These are phyloP conservation scores for Calycina herbarum DNA, from an alignment of 2,329 filamentous ascomycete species.

Conservation along the genomic window DNA sequence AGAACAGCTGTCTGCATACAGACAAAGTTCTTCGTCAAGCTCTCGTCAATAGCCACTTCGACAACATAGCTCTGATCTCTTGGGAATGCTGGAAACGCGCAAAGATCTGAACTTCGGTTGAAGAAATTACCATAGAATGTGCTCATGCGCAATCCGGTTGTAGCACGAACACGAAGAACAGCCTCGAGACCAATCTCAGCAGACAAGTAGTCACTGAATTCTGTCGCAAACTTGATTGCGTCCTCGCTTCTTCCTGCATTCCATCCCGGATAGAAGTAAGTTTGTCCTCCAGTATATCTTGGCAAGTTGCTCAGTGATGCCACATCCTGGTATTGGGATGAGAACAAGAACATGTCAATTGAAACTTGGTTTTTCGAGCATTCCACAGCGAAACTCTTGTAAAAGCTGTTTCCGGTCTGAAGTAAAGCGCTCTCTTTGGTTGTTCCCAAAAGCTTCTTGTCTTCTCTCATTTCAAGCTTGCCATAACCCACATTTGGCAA, in stretches of 20 bases:
- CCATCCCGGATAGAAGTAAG: slow-evolving; percentile 97
- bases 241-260: slow-evolving; percentile 92
- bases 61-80: slow-evolving; percentile 97
- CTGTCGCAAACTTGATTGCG: slow-evolving; percentile 94
- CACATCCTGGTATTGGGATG: slow-evolving; percentile 94
- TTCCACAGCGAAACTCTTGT: slow-evolving; percentile 98
- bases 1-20: slow-evolving; percentile 93
- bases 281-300: slow-evolving; percentile 94
- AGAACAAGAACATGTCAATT: slow-evolving; percentile 97
- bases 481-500: slow-evolving; percentile 88
- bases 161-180: slow-evolving; percentile 91
- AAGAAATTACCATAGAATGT: slow-evolving; percentile 99
- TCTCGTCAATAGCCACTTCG: slow-evolving; percentile 97
- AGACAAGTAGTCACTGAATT: slow-evolving; percentile 96
- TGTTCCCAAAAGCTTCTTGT: slow-evolving; percentile 93
- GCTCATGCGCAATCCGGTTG: slow-evolving; percentile 92
- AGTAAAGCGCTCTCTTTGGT: slow-evolving; percentile 85
- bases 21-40: slow-evolving; percentile 83
- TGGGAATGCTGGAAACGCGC: slow-evolving; percentile 96
- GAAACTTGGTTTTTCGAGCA: slow-evolving; percentile 99
- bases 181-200: slow-evolving; percentile 95
- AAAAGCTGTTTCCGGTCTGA: slow-evolving; percentile 93
- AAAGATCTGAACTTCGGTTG: slow-evolving; percentile 95
- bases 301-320: slow-evolving; percentile 94
- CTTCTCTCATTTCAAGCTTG: slow-evolving; percentile 89